Percentiles rank a stretch among this genome's conserved stretches.
These are phyloP conservation scores for Exophiala sp. DNA, from an alignment of 2,329 filamentous ascomycete genomes.

Conservation along the genomic window DNA sequence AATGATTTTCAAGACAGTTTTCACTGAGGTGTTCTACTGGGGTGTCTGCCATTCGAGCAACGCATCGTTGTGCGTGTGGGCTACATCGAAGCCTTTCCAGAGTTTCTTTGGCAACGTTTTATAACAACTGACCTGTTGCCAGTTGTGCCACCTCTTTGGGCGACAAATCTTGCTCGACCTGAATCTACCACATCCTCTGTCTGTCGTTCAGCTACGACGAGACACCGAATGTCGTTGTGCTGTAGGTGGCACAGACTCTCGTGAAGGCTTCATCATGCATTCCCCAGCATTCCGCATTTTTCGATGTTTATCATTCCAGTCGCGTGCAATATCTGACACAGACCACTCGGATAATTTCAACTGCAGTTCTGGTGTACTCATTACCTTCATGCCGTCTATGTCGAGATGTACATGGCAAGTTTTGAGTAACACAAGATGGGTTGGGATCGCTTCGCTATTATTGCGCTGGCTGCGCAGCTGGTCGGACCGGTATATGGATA, in stretches of 20 bases:
- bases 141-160: no score
- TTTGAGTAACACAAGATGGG: conserved; percentile 8
- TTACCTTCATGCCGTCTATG: background rate
- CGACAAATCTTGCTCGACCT: no score
- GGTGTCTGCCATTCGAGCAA: no score
- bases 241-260: background rate
- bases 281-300: conserved; percentile 10
- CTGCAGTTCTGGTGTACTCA: background rate
- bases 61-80: no score
- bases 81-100: no score
- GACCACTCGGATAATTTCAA: conserved; percentile 4
- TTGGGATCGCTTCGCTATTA: conserved; percentile 2
- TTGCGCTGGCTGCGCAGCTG: conserved; percentile 9
- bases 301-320: conserved; percentile 18
- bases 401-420: background rate
- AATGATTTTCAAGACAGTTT: no score
- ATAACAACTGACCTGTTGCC: no score
- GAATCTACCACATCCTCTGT: no score
- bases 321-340: conserved; percentile 6
- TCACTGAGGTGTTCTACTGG: no score
- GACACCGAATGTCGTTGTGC: no score
- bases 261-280: background rate
- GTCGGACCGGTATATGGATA: conserved; percentile 9
- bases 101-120: no score
- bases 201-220: no score